Evolutionary conservation across 2,329 filamentous ascomycete genomes (phyloP), one percentile per base, ranked within the genome.

Genomic region (Aspergillus latus): DNA sequence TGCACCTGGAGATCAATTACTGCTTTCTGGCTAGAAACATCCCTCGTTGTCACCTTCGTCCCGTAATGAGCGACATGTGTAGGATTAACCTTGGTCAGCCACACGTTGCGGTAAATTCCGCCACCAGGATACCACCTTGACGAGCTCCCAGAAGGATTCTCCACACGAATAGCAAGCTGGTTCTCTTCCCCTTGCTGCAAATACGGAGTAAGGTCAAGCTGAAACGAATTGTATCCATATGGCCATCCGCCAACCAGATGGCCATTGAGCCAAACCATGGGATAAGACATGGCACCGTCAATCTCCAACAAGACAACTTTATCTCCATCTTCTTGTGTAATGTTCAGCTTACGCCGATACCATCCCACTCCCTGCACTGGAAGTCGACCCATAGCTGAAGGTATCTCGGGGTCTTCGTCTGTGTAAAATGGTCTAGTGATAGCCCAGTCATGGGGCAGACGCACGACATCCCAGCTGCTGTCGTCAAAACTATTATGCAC

Each of bases 71-170:
- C 54, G 3, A 56, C 48, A 21, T 56, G 54, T 0, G 32, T 43
- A 7, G 42, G 32, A 6, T 47, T 26, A 28, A 52, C 48, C n/a
- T 40, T 56, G 8, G 48, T 51, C 9, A 56, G 10, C 54, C 54
- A 56, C 2, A 56, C 48, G 39, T 56, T 51, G 16, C 54, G 54
- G 21, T 56, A 56, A 10, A 56, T 32, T 0, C 54, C 54, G 16
- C 48, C 48, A 2, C 54, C 54, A 16, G 47, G 54, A 16, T 56
- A 56, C 54, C 54, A 56, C 10, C 54, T 48, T 10, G 47, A 52
- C 5, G 48, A 56, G 13, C 30, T 32, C 0, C 28, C 29, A n/a
- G 30, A 6, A 9, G 54, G 54, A 34, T 56, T 51, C 29, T 56
- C 54, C 8, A 51, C 40, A 0, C 54, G 54, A 6, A 56, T 34